These are phyloP conservation scores for Seiridium unicorne DNA, from an alignment of 2,329 filamentous ascomycete genomes.

Conservation along the genomic window DNA sequence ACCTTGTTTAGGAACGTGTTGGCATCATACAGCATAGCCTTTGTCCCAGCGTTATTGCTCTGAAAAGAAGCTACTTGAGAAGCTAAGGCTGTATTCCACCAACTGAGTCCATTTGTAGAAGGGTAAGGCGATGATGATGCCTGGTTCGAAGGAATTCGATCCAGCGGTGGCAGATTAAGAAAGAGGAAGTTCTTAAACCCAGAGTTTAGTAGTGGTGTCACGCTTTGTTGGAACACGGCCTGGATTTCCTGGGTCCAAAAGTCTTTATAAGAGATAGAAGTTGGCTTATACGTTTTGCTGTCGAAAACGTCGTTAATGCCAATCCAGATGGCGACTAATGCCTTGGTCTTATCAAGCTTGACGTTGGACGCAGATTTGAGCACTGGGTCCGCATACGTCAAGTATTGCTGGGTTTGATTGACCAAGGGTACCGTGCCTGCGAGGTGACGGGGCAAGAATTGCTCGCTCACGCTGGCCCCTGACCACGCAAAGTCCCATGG, in stretches of 20 bases:
- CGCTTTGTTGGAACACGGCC: slow-evolving; percentile 37
- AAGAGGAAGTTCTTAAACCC: slow-evolving; percentile 51
- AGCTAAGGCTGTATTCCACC: slow-evolving; percentile 41
- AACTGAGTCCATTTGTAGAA: slow-evolving; percentile 42
- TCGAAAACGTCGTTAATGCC: slow-evolving; percentile 57
- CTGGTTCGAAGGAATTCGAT: slow-evolving; percentile 39
- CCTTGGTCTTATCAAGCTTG: slow-evolving; percentile 14
- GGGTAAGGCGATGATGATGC: slow-evolving; percentile 32
- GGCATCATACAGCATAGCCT: slow-evolving; percentile 25
- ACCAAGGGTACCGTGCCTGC: slow-evolving; percentile 45
- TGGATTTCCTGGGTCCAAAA: slow-evolving; percentile 42
- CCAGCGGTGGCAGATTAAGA: slow-evolving; percentile 49
- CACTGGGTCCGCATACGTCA: slow-evolving; percentile 37
- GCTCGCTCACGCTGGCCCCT: slow-evolving; percentile 44
- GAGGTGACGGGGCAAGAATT: slow-evolving; percentile 46
- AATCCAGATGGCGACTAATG: slow-evolving; percentile 50
- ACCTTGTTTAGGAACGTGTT: slow-evolving; percentile 29
- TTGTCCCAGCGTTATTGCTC: slow-evolving; percentile 12
- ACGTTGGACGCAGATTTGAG: slow-evolving; percentile 23
- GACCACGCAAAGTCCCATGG: slow-evolving; percentile 56
- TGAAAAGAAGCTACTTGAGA: slow-evolving; percentile 33
- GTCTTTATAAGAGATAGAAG: slow-evolving; percentile 36
- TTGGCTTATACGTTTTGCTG: slow-evolving; percentile 33
- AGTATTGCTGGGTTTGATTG: slow-evolving; percentile 47
- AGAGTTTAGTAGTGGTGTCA: slow-evolving; percentile 42